phyloP scores from a whole-genome alignment of 345 rosid species.

The Melaleuca quinquenervia region DNA sequence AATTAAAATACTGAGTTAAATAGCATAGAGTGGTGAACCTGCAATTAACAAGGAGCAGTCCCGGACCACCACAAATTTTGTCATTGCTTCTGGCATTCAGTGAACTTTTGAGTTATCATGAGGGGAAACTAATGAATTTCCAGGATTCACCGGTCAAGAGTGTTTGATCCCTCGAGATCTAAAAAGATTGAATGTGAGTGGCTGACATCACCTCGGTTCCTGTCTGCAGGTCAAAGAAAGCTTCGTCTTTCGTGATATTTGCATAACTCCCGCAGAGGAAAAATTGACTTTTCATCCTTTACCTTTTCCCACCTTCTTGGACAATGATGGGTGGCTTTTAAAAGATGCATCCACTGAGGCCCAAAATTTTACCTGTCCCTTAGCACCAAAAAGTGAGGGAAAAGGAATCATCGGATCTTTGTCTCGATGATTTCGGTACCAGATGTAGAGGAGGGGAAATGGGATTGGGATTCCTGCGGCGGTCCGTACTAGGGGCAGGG shows the following conservation, averaged over 20 bases:
- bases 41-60: too few species aligned
- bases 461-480: too few species aligned
- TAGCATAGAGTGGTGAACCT: not conserved
- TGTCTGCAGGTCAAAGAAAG: not conserved
- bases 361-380: not conserved
- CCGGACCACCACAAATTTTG: too few species aligned
- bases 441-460: not conserved
- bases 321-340: not conserved
- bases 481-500: too few species aligned
- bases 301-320: not conserved
- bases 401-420: not conserved
- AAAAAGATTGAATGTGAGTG: not conserved
- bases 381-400: not conserved
- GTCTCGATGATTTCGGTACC: not conserved
- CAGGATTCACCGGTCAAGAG: not conserved
- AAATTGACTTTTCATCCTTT: not conserved
- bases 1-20: not conserved
- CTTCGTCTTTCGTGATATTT: not conserved
- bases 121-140: not conserved
- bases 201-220: not conserved
- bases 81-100: not conserved
- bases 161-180: not conserved
- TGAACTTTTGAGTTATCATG: not conserved
- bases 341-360: not conserved
- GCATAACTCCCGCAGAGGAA: not conserved